Conservation (phyloP, 2,329 filamentous ascomycete genomes). For the Pseudocercospora musae region DNA sequence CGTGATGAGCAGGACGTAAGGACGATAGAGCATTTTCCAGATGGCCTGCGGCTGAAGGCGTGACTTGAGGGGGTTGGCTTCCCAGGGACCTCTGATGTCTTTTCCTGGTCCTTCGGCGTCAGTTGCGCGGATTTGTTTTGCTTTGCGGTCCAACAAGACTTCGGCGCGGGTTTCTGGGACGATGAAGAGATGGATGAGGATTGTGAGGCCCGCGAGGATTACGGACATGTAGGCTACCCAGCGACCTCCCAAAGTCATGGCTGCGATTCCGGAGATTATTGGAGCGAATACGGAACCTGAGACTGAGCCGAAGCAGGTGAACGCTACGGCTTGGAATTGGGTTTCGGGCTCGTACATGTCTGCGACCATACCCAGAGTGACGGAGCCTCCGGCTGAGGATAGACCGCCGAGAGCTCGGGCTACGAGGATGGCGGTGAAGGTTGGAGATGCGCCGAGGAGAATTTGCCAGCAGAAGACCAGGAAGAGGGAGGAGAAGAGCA, state of each 20-base stretch:
- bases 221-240: constrained; percentile 85
- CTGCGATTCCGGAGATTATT: constrained; percentile 34
- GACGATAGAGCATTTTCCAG: constrained; percentile 55
- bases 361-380: constrained; percentile 63
- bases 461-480: constrained; percentile 76
- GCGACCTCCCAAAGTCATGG: constrained; percentile 57
- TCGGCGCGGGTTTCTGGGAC: constrained; percentile 77
- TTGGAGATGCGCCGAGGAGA: constrained; percentile 48
- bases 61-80: constrained; percentile 49
- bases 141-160: constrained; percentile 71
- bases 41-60: constrained; percentile 41
- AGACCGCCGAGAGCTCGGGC: constrained; percentile 51
- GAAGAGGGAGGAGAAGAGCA: constrained; percentile 69
- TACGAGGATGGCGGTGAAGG: constrained; percentile 43
- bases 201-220: constrained; percentile 69
- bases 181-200: constrained; percentile 50
- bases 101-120: constrained; percentile 31
- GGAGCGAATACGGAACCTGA: constrained; percentile 34
- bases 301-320: constrained; percentile 42
- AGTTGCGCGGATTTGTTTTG: constrained; percentile 62
- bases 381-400: constrained; percentile 57
- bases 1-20: constrained; percentile 69
- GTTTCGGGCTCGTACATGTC: constrained; percentile 59
- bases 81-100: constrained; percentile 69
- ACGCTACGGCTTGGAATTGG: constrained; percentile 59